These are phyloP conservation scores for Pyropia yezoensis DNA, from an alignment of 23 red algal genomes.

Conservation along the genomic window DNA sequence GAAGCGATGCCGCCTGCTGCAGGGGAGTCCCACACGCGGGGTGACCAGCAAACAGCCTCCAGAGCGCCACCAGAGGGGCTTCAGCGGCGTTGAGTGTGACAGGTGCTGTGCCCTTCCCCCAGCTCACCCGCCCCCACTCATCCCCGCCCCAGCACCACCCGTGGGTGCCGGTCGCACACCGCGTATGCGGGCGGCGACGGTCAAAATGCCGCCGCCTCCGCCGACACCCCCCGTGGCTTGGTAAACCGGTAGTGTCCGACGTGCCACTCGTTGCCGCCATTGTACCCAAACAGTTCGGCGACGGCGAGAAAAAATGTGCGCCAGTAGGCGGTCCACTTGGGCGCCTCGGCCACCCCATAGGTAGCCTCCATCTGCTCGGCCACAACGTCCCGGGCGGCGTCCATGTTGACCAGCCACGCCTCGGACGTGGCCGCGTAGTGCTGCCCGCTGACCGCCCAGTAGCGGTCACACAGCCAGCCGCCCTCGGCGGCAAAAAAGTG, in stretches of 20 bases:
- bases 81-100: too few relatives aligned
- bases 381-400: slow-evolving; percentile 37
- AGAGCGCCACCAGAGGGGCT: too few relatives aligned
- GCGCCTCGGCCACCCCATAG: slow-evolving; percentile 55
- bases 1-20: too few relatives aligned
- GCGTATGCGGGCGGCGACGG: too few relatives aligned
- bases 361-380: slow-evolving; percentile 32
- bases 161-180: too few relatives aligned
- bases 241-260: slow-evolving; percentile 76
- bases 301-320: slow-evolving; percentile 90
- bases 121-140: too few relatives aligned
- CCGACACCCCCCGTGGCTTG: slow-evolving; percentile 1
- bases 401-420: slow-evolving; percentile 81
- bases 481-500: slow-evolving; percentile 73
- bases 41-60: too few relatives aligned
- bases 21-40: too few relatives aligned
- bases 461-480: slow-evolving; percentile 24
- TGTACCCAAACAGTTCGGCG: slow-evolving; percentile 87
- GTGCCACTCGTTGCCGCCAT: slow-evolving; percentile 84
- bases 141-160: too few relatives aligned
- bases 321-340: slow-evolving; percentile 92
- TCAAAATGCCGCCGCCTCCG: too few relatives aligned
- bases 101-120: too few relatives aligned
- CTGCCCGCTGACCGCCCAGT: slow-evolving; percentile 82
- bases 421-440: slow-evolving; percentile 96